Evolutionary conservation across 1,139 yeast species (phyloP).

Genomic region (Taphrina populina): DNA sequence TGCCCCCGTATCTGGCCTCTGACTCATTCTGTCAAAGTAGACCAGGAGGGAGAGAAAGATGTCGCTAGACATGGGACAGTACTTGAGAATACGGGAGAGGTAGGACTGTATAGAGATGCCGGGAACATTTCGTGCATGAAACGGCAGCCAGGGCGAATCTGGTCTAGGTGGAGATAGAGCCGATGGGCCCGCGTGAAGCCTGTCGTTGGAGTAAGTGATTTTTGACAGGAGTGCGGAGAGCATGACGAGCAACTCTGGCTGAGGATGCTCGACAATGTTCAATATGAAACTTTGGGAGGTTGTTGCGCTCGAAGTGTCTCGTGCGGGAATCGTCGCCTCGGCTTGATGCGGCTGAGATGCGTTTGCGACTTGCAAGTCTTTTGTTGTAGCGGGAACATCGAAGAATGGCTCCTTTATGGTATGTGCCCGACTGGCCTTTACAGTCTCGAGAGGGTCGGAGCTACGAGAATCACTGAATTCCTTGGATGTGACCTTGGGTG

Average conservation of each 20-base stretch:
- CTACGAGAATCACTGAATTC: no score
- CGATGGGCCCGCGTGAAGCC: conserved; percentile 39
- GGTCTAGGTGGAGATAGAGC: conserved; percentile 31
- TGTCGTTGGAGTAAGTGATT: conserved; percentile 89
- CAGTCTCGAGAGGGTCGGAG: no score
- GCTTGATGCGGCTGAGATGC: no score
- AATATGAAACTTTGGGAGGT: conserved; percentile 42
- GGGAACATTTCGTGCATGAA: conserved; percentile 94
- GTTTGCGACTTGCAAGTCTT: no score
- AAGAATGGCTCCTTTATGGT: no score
- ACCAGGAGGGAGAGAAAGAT: conserved; percentile 86
- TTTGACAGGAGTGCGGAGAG: conserved; percentile 77
- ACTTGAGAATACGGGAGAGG: conserved; percentile 82
- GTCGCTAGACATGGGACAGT: conserved; percentile 97
- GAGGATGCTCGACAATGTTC: conserved; percentile 81
- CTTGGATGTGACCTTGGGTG: no score
- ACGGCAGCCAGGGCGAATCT: conserved; percentile 74
- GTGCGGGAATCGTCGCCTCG: no score
- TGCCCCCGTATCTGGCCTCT: conserved; percentile 30
- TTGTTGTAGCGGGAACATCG: no score
- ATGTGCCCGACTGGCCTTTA: no score
- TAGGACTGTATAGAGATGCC: conserved; percentile 89
- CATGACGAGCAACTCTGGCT: conserved; percentile 77
- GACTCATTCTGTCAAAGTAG: conserved; percentile 77
- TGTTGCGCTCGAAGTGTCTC: neutral